A percentile compares a stretch with the other conserved stretches of the same genome.
Evolutionary conservation across 75 land plant species (phyloP).

Genomic region (Larix kaempferi): DNA sequence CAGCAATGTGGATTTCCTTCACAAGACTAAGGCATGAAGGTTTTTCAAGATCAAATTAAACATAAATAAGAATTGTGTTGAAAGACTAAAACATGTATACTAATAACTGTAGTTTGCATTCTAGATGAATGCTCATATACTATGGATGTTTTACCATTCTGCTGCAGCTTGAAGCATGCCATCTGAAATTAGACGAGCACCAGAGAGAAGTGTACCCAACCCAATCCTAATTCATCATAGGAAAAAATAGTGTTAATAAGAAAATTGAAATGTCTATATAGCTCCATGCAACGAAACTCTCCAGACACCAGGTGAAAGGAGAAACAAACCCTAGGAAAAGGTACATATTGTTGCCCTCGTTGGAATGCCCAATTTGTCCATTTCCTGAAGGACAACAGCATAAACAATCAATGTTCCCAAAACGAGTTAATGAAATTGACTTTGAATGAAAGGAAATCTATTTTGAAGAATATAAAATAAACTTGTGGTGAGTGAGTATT

Average conservation of each 20-base stretch:
- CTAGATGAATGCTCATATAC: not conserved
- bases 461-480: not conserved
- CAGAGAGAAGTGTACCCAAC: constrained; percentile 90
- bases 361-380: constrained; percentile 86
- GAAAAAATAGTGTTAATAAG: too few species aligned
- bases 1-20: too few species aligned
- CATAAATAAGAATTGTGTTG: not conserved
- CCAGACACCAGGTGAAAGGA: not conserved
- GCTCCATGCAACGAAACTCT: not conserved
- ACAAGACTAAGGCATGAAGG: not conserved
- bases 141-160: constrained; percentile 56
- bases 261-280: too few species aligned
- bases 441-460: not conserved
- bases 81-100: not conserved
- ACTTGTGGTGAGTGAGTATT: not conserved
- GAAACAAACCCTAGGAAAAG: constrained; percentile 90
- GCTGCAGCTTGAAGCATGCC: constrained; percentile 99
- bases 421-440: not conserved
- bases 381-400: constrained; percentile 48
- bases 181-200: constrained; percentile 80
- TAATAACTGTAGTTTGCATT: not conserved
- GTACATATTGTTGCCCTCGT: constrained; percentile 99
- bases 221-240: constrained; percentile 65
- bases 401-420: not conserved
- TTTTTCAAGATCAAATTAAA: not conserved